Conservation (phyloP, 176 grass and related monocot genomes). For the Aegilops sharonensis region DNA sequence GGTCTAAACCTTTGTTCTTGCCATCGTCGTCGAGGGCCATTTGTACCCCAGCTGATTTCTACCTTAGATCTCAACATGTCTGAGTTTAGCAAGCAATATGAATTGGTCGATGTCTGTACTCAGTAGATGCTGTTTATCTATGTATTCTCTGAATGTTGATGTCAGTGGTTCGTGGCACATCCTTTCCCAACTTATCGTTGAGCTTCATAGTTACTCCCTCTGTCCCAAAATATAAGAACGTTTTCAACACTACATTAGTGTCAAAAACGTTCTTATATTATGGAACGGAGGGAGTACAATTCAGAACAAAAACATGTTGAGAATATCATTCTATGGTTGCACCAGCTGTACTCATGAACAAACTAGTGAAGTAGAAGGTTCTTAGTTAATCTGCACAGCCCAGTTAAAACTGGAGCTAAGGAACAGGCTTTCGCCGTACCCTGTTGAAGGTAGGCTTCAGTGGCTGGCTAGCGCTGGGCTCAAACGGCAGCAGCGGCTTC, state of each 20-base stretch:
- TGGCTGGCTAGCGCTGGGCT: slow-evolving; percentile 62
- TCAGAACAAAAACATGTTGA: neutral
- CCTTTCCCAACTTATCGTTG: too few species aligned
- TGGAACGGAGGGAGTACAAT: too few species aligned
- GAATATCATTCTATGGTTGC: neutral
- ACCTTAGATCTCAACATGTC: neutral
- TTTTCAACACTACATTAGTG: too few species aligned
- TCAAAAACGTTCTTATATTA: too few species aligned
- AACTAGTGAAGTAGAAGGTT: neutral
- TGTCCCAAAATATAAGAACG: too few species aligned
- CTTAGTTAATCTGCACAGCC: neutral
- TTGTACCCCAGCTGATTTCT: slow-evolving; percentile 13
- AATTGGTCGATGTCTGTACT: neutral
- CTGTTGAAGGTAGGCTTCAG: slow-evolving; percentile 64
- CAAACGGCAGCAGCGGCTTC: slow-evolving; percentile 53
- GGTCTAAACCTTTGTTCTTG: neutral
- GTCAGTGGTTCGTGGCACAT: neutral
- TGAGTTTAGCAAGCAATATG: neutral
- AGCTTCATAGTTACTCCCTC: too few species aligned
- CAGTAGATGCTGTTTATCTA: neutral
- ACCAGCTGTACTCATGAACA: neutral
- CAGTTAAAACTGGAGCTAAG: slow-evolving; percentile 3
- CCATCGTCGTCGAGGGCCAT: neutral
- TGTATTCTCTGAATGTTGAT: neutral
- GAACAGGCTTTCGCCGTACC: slow-evolving; percentile 44